phyloP scores from a whole-genome alignment of 2,329 filamentous ascomycete genomes.

The Penicillium sp. region DNA sequence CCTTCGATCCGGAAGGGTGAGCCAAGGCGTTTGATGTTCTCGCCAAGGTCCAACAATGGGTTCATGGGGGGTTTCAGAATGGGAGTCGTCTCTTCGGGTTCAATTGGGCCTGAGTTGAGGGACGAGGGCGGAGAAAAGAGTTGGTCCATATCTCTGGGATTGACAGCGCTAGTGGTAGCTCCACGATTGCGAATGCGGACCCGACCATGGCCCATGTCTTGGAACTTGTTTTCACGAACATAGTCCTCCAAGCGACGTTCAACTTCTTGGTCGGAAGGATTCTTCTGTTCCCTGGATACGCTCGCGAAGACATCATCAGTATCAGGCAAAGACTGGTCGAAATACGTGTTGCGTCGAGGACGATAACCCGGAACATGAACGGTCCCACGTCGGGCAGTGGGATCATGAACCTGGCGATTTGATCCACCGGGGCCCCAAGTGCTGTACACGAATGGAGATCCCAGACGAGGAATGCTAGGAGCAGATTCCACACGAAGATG shows the following conservation, averaged over 20 bases:
- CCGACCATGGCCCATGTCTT: conserved; percentile 55
- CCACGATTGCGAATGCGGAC: conserved; percentile 62
- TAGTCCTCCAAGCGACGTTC: conserved; percentile 55
- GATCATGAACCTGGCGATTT: conserved; percentile 32
- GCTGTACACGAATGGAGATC: conserved; percentile 51
- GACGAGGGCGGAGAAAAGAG: conserved; percentile 55
- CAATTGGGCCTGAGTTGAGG: conserved; percentile 26
- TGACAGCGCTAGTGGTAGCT: conserved; percentile 60
- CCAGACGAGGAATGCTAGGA: conserved; percentile 41
- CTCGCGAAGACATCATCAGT: conserved; percentile 45
- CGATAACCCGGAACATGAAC: conserved; percentile 47
- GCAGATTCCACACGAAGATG: conserved; percentile 19
- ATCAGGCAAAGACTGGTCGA: conserved; percentile 53
- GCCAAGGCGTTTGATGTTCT: conserved; percentile 48
- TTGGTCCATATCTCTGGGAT: conserved; percentile 53
- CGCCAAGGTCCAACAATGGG: conserved; percentile 36
- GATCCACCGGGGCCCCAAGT: conserved; percentile 50
- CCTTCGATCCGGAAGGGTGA: conserved; percentile 49
- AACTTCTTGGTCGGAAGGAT: conserved; percentile 59
- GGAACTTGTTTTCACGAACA: conserved; percentile 37
- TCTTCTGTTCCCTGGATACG: conserved; percentile 42
- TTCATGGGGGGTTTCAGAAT: conserved; percentile 27
- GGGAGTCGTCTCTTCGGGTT: conserved; percentile 26
- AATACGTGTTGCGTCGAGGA: conserved; percentile 54
- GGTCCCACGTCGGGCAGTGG: conserved; percentile 43